phyloP scores from a whole-genome alignment of 1,284 basidiomycete species.

The Fistulina hepatica region DNA sequence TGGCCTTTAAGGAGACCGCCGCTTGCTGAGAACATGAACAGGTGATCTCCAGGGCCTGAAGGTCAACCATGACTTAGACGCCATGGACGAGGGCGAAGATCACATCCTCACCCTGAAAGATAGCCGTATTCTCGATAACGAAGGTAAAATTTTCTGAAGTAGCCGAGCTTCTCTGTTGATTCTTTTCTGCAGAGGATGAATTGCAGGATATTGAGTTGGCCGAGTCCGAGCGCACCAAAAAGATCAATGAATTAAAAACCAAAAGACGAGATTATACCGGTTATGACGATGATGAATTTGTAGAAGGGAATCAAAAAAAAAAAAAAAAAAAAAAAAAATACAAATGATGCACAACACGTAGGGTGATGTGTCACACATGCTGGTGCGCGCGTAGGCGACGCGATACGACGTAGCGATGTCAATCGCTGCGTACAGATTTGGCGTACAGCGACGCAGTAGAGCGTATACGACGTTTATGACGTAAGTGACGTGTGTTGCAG shows the following conservation, averaged over 20 bases:
- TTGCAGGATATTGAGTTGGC: constrained; percentile 91
- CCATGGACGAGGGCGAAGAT: constrained; percentile 86
- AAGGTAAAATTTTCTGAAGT: constrained; percentile 45
- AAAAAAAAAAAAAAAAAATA: too few relatives aligned
- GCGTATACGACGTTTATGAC: too few relatives aligned
- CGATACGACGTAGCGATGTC: too few relatives aligned
- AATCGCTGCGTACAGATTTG: too few relatives aligned
- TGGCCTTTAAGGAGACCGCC: constrained; percentile 3
- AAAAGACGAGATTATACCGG: constrained; percentile 90
- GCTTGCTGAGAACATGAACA: constrained; percentile 20
- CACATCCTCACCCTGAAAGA: constrained; percentile 96
- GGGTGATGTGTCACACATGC: too few relatives aligned
- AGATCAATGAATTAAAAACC: constrained; percentile 77
- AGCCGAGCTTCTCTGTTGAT: not conserved
- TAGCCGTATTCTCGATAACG: constrained; percentile 84
- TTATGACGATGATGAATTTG: constrained; percentile 93
- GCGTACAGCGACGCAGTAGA: too few relatives aligned
- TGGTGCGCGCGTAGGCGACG: too few relatives aligned
- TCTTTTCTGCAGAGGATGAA: constrained; percentile 71
- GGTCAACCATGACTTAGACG: constrained; percentile 91
- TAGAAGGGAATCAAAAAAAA: constrained; percentile 53
- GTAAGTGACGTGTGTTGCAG: too few relatives aligned
- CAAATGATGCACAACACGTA: too few relatives aligned
- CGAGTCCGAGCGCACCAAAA: constrained; percentile 70
- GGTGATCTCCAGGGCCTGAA: constrained; percentile 88